Percentiles rank a stretch among this genome's conserved stretches.
phyloP scores from a whole-genome alignment of 208 protist genomes.

The Trypanosomatidae sp. region DNA sequence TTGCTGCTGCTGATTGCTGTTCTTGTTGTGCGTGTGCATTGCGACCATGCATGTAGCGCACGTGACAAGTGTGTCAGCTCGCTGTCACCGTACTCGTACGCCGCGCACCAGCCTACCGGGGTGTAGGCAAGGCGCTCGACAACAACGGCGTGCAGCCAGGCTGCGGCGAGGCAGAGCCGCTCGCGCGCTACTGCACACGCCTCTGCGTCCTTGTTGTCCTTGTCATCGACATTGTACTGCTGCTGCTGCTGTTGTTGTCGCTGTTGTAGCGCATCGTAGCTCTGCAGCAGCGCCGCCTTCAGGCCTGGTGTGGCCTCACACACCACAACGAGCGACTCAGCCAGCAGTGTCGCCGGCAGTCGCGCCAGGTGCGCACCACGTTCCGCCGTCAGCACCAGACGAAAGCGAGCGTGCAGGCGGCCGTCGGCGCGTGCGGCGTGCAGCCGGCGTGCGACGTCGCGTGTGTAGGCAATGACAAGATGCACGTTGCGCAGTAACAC shows the following conservation, averaged over 20 bases:
- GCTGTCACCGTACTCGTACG: constrained; percentile 97
- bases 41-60: constrained; percentile 87
- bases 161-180: constrained; percentile 94
- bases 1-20: constrained; percentile 3
- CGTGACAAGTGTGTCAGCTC: constrained; percentile 92
- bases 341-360: constrained; percentile 66
- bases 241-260: constrained; percentile 1
- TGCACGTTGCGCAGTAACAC: constrained; percentile 99
- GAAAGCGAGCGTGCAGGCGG: constrained; percentile 75
- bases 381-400: constrained; percentile 96
- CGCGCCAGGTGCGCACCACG: constrained; percentile 44
- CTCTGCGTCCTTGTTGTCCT: neutral
- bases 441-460: constrained; percentile 92
- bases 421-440: constrained; percentile 64
- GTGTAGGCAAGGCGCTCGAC: constrained; percentile 94
- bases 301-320: constrained; percentile 96
- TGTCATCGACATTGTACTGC: neutral
- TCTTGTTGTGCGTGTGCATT: constrained; percentile 2
- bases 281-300: constrained; percentile 87
- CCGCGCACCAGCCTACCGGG: constrained; percentile 96
- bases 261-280: constrained; percentile 26
- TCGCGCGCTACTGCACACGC: constrained; percentile 13
- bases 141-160: constrained; percentile 96
- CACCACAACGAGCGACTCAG: constrained; percentile 71
- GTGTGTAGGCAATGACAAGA: constrained; percentile 90